phyloP scores from a whole-genome alignment of 805 yeast genomes.

The Saccharomyces mikatae region DNA sequence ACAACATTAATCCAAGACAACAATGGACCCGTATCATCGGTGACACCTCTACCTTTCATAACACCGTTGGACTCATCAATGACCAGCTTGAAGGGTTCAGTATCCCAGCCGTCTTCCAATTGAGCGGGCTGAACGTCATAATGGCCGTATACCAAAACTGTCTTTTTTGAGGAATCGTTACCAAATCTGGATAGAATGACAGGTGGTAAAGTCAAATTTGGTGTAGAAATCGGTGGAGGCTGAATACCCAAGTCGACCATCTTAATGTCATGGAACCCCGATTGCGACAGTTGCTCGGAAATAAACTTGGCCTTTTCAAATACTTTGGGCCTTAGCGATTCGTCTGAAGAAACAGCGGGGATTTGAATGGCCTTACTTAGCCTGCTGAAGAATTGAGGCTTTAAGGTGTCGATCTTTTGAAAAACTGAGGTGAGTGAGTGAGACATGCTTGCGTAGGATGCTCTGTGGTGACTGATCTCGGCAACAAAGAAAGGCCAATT shows the following conservation, averaged over 20 bases:
- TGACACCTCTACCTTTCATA: constrained; percentile 86
- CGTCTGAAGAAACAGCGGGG: constrained; percentile 92
- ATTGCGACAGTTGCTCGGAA: constrained; percentile 51
- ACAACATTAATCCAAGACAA: constrained; percentile 92
- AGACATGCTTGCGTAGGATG: neutral
- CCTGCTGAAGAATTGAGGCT: constrained; percentile 65
- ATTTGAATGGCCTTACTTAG: constrained; percentile 82
- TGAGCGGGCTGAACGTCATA: constrained; percentile 98
- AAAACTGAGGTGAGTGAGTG: constrained; percentile 20
- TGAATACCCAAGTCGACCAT: constrained; percentile 79
- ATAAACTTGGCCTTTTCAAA: constrained; percentile 84
- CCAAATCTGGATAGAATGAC: constrained; percentile 89
- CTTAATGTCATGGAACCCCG: constrained; percentile 80
- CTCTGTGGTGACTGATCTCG: neutral
- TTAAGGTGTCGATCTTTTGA: constrained; percentile 61
- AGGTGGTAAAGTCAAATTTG: constrained; percentile 76
- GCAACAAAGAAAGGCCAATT: neutral
- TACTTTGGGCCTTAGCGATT: constrained; percentile 78
- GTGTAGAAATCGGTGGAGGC: constrained; percentile 77
- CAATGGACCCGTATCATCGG: constrained; percentile 98
- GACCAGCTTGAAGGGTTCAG: constrained; percentile 78
- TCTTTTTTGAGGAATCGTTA: constrained; percentile 71
- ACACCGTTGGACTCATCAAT: constrained; percentile 55
- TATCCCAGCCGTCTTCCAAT: constrained; percentile 87
- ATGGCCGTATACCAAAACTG: constrained; percentile 89